Conservation (phyloP, 257 asterid genomes). For the Petrea volubilis region DNA sequence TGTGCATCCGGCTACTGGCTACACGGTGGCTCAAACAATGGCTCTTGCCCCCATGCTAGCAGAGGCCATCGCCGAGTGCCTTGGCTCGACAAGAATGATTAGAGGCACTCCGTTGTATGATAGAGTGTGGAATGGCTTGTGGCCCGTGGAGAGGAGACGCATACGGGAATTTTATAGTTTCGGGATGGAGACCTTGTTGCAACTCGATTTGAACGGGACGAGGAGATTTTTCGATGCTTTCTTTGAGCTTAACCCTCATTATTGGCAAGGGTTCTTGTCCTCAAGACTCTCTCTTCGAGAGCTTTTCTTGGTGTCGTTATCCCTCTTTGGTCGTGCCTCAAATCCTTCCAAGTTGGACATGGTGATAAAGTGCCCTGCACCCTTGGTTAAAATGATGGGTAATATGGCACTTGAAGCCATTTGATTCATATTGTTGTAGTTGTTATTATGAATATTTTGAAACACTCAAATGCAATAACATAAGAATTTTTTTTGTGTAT, state of each 20-base stretch:
- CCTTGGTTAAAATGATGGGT: slow-evolving; percentile 65
- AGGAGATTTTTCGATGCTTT: slow-evolving; percentile 80
- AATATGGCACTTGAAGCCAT: slow-evolving; percentile 69
- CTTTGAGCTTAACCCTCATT: slow-evolving; percentile 73
- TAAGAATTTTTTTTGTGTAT: too few relatives aligned
- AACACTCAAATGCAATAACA: too few relatives aligned
- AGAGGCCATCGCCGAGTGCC: slow-evolving; percentile 62
- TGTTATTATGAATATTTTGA: not conserved
- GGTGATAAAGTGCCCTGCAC: slow-evolving; percentile 70
- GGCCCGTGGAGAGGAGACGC: slow-evolving; percentile 75
- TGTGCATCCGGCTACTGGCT: slow-evolving; percentile 89
- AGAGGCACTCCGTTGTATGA: slow-evolving; percentile 55
- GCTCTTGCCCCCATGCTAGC: slow-evolving; percentile 60
- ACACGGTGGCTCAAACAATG: slow-evolving; percentile 73
- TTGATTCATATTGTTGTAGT: slow-evolving; percentile 27
- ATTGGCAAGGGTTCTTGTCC: slow-evolving; percentile 81
- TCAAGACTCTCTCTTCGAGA: slow-evolving; percentile 69
- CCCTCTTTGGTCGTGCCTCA: slow-evolving; percentile 68
- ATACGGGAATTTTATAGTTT: slow-evolving; percentile 64
- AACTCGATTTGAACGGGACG: slow-evolving; percentile 69
- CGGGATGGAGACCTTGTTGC: slow-evolving; percentile 89
- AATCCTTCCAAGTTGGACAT: slow-evolving; percentile 59
- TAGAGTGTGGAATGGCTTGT: slow-evolving; percentile 71
- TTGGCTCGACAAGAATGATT: slow-evolving; percentile 82
- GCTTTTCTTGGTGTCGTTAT: slow-evolving; percentile 56